Base-by-base conservation (phyloP, 1,284 basidiomycete species). In the Rhodotorula mucilaginosa region DNA sequence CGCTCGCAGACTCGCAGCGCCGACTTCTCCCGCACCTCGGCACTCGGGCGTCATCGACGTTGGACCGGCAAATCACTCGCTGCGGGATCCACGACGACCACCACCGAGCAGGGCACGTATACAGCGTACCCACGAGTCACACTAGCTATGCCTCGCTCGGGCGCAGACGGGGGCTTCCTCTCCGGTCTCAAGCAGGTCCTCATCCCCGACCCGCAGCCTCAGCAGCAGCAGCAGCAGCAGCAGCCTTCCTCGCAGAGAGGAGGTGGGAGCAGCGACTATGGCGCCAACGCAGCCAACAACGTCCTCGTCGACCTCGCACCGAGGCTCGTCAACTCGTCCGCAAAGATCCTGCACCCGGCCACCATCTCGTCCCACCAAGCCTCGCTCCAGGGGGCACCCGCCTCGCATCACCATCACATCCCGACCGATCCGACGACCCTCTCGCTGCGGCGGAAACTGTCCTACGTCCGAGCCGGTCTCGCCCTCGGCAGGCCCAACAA, bases 301-400 rank as follows among this genome's bases (percentile, higher is more conserved):
- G 60, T 76, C 58, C 69, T 76, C 29, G 65, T 65, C 61, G 68
- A 71, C 60, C 67, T 76, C 57, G 72, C 73, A 7, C 75, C 75
- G 3, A 87, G 90, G 15, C 54, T 74, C 48, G 49, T 71, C 58
- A 39, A 56, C 19, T 56, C 64, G 1, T 51, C 61, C 1, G 29
- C 67, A 1, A 87, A 89, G 74, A 83, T 95, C 18, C 85, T 93
- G n/a, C 83, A 84, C 18, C 84, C 86, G 7, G 87, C 90, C 29
- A 86, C 93, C 4, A 89, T 72, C 56, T 26, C 54, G 23, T 44
- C 64, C 0, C 60, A 70, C 44, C 67, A 63, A 18, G 59, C 65
- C 16, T 68, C 69, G 23, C 66, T 71, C 60, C 16, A 60, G 19
- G 59, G 65, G 5, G 44, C 66, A n/a, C 29, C 59, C 12, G 58